Percentiles rank a stretch among this genome's conserved stretches.
Conservation (phyloP, 1,139 yeast genomes). For the Nakaseomyces uthaithaninus region DNA sequence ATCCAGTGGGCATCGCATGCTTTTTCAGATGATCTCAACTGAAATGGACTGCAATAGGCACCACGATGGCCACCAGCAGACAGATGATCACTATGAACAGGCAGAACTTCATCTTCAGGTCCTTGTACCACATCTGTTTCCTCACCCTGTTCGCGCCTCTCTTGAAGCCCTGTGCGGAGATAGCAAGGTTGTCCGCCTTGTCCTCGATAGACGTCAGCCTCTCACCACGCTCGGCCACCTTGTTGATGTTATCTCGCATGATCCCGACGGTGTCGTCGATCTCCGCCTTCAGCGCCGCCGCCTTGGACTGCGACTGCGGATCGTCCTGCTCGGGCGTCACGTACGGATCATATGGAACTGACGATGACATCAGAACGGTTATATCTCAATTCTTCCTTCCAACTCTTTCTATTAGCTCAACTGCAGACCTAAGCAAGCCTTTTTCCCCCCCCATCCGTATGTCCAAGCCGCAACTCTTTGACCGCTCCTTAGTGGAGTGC, state of each 20-base stretch:
- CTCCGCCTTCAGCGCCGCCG: constrained; percentile 86
- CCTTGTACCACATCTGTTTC: constrained; percentile 99
- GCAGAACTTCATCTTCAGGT: constrained; percentile 93
- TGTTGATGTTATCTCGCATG: constrained; percentile 95
- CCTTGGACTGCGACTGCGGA: constrained; percentile 43
- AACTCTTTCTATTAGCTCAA: background rate
- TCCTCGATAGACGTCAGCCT: constrained; percentile 88
- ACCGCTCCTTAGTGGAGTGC: too few relatives aligned
- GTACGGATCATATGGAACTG: constrained; percentile 87
- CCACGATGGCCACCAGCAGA: constrained; percentile 78
- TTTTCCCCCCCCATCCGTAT: background rate
- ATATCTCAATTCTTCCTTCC: background rate
- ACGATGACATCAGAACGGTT: constrained; percentile 70
- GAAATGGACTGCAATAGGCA: constrained; percentile 89
- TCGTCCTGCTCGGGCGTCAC: constrained; percentile 50
- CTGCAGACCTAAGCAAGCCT: background rate
- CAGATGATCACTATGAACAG: constrained; percentile 73
- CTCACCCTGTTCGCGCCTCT: constrained; percentile 96
- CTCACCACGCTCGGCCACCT: constrained; percentile 91
- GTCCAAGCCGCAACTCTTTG: too few relatives aligned
- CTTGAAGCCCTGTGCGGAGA: constrained; percentile 91
- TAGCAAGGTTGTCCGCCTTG: constrained; percentile 88
- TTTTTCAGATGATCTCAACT: constrained; percentile 36
- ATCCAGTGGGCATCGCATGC: too few relatives aligned
- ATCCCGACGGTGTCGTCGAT: constrained; percentile 96